Percentiles rank a stretch among this genome's conserved stretches.
Conservation (phyloP, 2,329 filamentous ascomycete genomes). For the Colletotrichum sublineola region DNA sequence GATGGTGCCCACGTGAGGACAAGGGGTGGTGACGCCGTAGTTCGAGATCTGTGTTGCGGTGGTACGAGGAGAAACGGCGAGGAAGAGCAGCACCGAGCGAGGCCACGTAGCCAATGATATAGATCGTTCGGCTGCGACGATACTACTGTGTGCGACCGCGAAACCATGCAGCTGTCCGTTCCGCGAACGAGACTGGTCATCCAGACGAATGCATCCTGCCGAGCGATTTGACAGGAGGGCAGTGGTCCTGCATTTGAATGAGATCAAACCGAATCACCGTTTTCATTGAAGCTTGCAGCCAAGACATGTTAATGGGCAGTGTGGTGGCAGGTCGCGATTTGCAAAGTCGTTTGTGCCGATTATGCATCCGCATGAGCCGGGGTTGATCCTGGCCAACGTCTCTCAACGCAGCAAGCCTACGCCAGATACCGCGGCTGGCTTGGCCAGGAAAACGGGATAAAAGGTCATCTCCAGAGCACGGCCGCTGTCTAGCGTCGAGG, state of each 20-base stretch:
- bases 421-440: too few species aligned
- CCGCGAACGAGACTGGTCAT: neutral
- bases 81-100: neutral
- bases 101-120: neutral
- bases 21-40: conserved; percentile 18
- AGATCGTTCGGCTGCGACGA: neutral
- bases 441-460: neutral
- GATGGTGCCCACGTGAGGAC: conserved; percentile 13
- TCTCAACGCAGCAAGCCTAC: neutral
- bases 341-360: neutral
- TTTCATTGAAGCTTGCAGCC: neutral
- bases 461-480: neutral
- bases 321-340: neutral
- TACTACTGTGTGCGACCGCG: neutral
- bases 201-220: neutral
- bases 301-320: neutral
- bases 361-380: neutral
- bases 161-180: neutral
- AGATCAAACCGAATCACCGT: neutral
- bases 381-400: neutral
- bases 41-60: conserved; percentile 19
- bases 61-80: neutral
- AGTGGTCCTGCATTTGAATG: neutral
- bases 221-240: neutral
- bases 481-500: neutral